Percentiles rank a stretch among this genome's conserved stretches.
Evolutionary conservation across 2,329 filamentous ascomycete species (phyloP).

Genomic region (Hirsutella rhossiliensis): DNA sequence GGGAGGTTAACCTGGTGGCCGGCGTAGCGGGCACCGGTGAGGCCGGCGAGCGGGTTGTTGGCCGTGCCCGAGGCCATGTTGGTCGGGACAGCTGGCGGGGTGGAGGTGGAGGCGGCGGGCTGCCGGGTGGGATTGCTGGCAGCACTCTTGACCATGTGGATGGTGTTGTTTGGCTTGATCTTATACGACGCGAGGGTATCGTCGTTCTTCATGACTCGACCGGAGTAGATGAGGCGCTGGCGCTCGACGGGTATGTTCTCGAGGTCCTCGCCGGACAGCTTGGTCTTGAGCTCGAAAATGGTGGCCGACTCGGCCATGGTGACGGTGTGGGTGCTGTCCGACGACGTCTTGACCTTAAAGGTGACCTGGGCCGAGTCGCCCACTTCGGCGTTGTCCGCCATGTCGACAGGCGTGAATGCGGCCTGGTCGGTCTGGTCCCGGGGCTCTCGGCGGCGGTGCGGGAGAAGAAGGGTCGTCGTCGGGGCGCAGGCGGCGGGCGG

Average conservation of each 20-base stretch:
- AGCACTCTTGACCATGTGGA: conserved; percentile 94
- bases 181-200: conserved; percentile 80
- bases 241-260: conserved; percentile 80
- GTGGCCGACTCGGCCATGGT: conserved; percentile 67
- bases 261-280: conserved; percentile 68
- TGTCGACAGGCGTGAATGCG: conserved; percentile 17
- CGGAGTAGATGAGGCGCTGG: conserved; percentile 94
- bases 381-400: conserved; percentile 53
- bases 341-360: conserved; percentile 97
- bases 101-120: conserved; percentile 26
- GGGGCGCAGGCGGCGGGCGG: too few species aligned
- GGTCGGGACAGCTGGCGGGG: conserved; percentile 41
- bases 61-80: conserved; percentile 76
- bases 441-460: too few species aligned
- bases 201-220: conserved; percentile 89
- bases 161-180: conserved; percentile 89
- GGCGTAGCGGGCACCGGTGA: conserved; percentile 89
- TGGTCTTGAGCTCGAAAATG: conserved; percentile 78
- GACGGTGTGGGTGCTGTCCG: conserved; percentile 71
- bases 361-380: conserved; percentile 66
- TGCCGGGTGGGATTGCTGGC: conserved; percentile 60
- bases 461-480: too few species aligned
- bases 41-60: conserved; percentile 78
- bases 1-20: conserved; percentile 76
- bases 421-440: not conserved